Base-by-base conservation (phyloP, 352 stramenopile species). In the Aphanomyces cochlioides region DNA sequence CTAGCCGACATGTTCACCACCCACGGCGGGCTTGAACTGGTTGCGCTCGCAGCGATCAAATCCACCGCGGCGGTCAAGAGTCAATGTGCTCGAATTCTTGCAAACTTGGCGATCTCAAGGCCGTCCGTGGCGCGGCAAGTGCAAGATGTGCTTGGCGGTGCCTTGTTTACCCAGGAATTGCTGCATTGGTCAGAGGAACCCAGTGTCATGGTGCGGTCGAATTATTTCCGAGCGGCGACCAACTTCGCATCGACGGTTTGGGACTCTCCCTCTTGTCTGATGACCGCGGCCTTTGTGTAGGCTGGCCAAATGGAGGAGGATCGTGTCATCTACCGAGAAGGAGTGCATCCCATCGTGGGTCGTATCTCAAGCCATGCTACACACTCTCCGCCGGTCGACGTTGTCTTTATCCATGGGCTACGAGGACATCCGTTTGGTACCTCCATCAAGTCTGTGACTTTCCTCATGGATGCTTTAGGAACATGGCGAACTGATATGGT, bases 331-430 rank as follows among this genome's bases (percentile, higher is more conserved):
- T 95, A 93, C 47, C 79, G 77, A 43, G 87, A 95, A 82, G 85
- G 87, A 10, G 78, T 95, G 1, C 78, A 93, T 61, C 85, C 87
- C 34, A 90, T 95, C 15, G 79, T 92, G 1, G 74, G 81, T n/a
- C 70, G 66, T 69, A 53, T 7, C n/a, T 41, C 74, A 19, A 37
- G 17, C 12, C 34, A 34, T 6, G 45, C 54, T 6, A 56, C 59
- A 17, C 50, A 12, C 54, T 57, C 19, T 34, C 50, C 47, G 48
- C 63, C 3, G 58, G 65, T 95, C 13, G 87, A 95, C 43, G 73
- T 95, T 7, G 83, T 95, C 2, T 93, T 95, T 64, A 79, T 95
- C n/a, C 87, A 95, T 72, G 87, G 87, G 3, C 73, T 95, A 38
- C 83, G 85, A 12, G 87, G 87, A 4, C 83, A 95, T 71, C 83